A percentile compares a stretch with the other conserved stretches of the same genome.
phyloP scores from a whole-genome alignment of 2,329 filamentous ascomycete genomes.

The Curvularia verruculosa region DNA sequence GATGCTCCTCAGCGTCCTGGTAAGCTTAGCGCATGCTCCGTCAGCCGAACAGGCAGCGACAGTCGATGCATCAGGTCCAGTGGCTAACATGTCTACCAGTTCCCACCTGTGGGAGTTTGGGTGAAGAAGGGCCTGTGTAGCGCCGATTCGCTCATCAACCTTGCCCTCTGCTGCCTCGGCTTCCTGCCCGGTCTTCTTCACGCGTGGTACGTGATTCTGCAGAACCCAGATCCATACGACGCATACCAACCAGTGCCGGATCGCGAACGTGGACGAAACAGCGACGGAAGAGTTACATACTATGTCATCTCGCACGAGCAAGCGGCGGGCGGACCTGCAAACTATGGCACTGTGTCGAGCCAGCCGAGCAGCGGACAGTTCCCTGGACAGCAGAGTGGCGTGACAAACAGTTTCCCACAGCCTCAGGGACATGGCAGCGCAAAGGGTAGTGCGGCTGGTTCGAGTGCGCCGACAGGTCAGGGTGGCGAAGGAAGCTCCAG shows the following conservation, averaged over 20 bases:
- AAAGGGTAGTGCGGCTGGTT: slow-evolving; percentile 19
- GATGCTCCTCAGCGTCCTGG: slow-evolving; percentile 65
- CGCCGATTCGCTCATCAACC: slow-evolving; percentile 92
- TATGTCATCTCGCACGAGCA: slow-evolving; percentile 37
- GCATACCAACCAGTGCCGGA: slow-evolving; percentile 67
- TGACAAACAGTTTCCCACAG: slow-evolving; percentile 38
- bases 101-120: slow-evolving; percentile 70
- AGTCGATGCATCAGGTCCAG: not conserved
- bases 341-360: slow-evolving; percentile 52
- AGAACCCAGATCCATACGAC: slow-evolving; percentile 74
- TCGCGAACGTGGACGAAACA: slow-evolving; percentile 54
- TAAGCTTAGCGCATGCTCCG: slow-evolving; percentile 44
- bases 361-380: slow-evolving; percentile 51
- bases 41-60: slow-evolving; percentile 17
- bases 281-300: slow-evolving; percentile 31
- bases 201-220: slow-evolving; percentile 97
- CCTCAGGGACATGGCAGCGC: slow-evolving; percentile 29
- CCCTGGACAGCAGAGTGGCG: slow-evolving; percentile 49
- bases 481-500: slow-evolving; percentile 37
- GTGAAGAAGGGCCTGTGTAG: slow-evolving; percentile 94
- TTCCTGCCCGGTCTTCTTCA: slow-evolving; percentile 85
- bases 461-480: slow-evolving; percentile 20
- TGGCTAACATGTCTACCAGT: slow-evolving; percentile 11
- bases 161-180: slow-evolving; percentile 73
- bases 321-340: slow-evolving; percentile 49